Evolutionary conservation across 306 rosid genomes (phyloP).

Genomic region (Notholithocarpus densiflorus): DNA sequence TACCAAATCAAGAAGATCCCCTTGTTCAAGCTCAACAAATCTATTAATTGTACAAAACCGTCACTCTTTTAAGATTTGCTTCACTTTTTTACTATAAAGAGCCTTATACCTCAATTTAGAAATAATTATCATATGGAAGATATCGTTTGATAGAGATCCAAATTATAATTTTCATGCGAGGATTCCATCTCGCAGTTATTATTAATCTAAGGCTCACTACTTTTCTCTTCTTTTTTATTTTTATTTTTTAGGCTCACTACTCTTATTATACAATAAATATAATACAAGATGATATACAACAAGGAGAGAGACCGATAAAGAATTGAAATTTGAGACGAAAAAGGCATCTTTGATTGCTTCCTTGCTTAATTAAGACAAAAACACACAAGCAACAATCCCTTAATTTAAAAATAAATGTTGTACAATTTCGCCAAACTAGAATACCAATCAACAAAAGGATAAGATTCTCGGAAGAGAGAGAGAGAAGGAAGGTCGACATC

Average conservation of each 20-base stretch:
- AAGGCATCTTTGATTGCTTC: constrained; percentile 36
- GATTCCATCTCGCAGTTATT: no score
- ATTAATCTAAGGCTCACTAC: not conserved
- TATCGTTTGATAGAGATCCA: no score
- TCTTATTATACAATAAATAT: not conserved
- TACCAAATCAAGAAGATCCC: not conserved
- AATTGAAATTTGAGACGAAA: constrained; percentile 23
- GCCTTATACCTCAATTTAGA: not conserved
- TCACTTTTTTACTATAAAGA: not conserved
- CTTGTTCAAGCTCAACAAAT: not conserved
- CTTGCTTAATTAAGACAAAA: constrained; percentile 32
- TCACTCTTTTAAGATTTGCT: not conserved
- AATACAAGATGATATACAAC: constrained; percentile 1
- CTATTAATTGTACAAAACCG: not conserved
- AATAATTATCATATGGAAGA: not conserved
- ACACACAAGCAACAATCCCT: constrained; percentile 39
- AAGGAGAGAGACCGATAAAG: constrained; percentile 17
- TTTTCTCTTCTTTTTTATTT: not conserved
- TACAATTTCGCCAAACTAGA: constrained; percentile 30
- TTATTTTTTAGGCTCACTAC: not conserved
- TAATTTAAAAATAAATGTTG: constrained; percentile 48
- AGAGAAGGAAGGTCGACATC: constrained; percentile 52
- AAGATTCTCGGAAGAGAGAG: constrained; percentile 6
- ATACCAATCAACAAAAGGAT: constrained; percentile 32
- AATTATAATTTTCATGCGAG: no score